Conservation (phyloP, 495 filamentous ascomycete genomes). For the Corynascus novoguineensis region DNA sequence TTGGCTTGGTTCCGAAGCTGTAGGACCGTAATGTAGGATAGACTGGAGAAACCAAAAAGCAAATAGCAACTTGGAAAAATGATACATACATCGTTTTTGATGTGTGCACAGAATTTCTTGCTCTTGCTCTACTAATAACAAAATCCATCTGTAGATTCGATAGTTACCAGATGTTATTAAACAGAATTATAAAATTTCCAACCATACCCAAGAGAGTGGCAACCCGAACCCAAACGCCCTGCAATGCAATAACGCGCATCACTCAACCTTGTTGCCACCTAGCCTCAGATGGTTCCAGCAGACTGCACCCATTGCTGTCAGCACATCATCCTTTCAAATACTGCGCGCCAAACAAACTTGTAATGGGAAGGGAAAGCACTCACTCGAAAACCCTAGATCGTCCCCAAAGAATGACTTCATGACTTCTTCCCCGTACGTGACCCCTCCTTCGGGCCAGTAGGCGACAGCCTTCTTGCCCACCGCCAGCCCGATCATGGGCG, state of each 20-base stretch:
- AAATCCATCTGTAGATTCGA: too few relatives aligned
- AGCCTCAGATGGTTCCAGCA: slow-evolving; percentile 54
- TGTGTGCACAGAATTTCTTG: too few relatives aligned
- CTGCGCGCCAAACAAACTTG: not conserved
- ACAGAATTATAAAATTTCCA: not conserved
- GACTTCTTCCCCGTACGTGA: slow-evolving; percentile 51
- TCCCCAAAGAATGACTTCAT: slow-evolving; percentile 58
- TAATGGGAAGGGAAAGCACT: slow-evolving; percentile 27
- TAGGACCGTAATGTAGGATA: too few relatives aligned
- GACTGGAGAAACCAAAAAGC: too few relatives aligned
- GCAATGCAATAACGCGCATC: not conserved
- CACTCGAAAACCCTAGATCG: slow-evolving; percentile 57
- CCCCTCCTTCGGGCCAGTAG: slow-evolving; percentile 49
- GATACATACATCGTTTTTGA: too few relatives aligned
- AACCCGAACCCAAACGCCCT: not conserved
- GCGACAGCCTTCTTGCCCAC: slow-evolving; percentile 59
- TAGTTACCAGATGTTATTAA: too few relatives aligned
- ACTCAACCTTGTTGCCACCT: slow-evolving; percentile 26
- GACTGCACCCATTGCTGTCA: slow-evolving; percentile 35
- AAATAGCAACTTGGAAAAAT: too few relatives aligned
- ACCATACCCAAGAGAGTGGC: not conserved
- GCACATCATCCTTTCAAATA: not conserved
- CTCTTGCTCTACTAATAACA: too few relatives aligned
- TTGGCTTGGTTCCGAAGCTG: slow-evolving; percentile 44
- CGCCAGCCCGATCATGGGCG: slow-evolving; percentile 61